Percentiles rank a stretch among this genome's conserved stretches.
Evolutionary conservation across 108 stramenopile species (phyloP).

Genomic region (Cyclotella baltica): DNA sequence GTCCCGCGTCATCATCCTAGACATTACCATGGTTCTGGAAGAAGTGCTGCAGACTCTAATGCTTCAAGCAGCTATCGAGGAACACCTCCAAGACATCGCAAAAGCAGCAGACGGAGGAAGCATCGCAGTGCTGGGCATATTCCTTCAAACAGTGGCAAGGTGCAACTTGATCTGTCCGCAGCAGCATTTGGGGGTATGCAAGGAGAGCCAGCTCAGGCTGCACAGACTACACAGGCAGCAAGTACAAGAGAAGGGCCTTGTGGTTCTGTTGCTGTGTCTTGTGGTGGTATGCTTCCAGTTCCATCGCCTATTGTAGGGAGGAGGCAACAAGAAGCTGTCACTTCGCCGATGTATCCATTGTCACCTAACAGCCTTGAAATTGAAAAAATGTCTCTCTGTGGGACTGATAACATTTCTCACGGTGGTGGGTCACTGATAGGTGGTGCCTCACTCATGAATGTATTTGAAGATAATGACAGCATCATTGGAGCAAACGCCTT

Average conservation of each 20-base stretch:
- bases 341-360: constrained; percentile 10
- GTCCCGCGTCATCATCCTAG: not conserved
- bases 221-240: not conserved
- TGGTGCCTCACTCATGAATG: constrained; percentile 57
- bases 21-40: not conserved
- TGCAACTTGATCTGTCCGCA: constrained; percentile 39
- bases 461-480: constrained; percentile 58
- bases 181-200: constrained; percentile 11
- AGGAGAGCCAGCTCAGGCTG: not conserved
- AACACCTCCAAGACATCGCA: constrained; percentile 6
- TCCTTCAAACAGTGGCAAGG: constrained; percentile 49
- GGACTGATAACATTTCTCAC: constrained; percentile 47
- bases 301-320: constrained; percentile 19
- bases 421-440: constrained; percentile 44
- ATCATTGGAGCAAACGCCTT: constrained; percentile 17
- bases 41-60: not conserved
- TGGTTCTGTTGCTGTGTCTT: not conserved
- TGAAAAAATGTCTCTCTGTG: constrained; percentile 48
- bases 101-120: constrained; percentile 26
- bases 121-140: constrained; percentile 24
- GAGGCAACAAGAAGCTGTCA: not conserved
- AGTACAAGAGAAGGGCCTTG: constrained; percentile 14
- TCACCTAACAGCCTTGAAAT: constrained; percentile 36
- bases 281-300: constrained; percentile 21
- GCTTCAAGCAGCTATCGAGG: constrained; percentile 1